phyloP scores from a whole-genome alignment of 1,284 basidiomycete species.

The Trametes hirsuta region DNA sequence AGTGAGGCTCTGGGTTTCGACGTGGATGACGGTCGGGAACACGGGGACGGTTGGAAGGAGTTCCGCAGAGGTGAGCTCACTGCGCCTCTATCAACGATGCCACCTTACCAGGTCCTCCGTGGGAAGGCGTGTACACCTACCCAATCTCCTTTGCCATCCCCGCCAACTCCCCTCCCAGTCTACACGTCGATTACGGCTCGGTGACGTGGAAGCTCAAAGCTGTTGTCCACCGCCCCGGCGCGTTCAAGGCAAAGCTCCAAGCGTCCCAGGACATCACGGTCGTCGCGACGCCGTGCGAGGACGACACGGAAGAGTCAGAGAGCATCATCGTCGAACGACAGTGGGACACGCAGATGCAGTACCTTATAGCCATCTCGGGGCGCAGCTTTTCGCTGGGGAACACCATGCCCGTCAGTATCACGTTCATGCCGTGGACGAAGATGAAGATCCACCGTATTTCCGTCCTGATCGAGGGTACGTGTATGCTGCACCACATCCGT shows the following conservation, averaged over 20 bases:
- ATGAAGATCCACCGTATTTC: constrained; percentile 82
- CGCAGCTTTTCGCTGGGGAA: constrained; percentile 86
- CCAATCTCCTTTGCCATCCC: constrained; percentile 93
- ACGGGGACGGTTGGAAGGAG: constrained; percentile 81
- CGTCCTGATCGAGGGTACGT: constrained; percentile 80
- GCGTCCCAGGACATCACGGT: constrained; percentile 78
- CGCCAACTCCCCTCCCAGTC: constrained; percentile 77
- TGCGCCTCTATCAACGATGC: neutral
- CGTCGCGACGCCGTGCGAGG: constrained; percentile 78
- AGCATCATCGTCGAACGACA: constrained; percentile 87
- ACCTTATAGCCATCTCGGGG: constrained; percentile 80
- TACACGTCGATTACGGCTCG: constrained; percentile 80
- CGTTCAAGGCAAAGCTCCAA: constrained; percentile 76
- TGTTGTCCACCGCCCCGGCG: constrained; percentile 81
- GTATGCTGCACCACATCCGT: neutral
- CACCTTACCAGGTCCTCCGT: neutral
- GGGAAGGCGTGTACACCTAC: constrained; percentile 88
- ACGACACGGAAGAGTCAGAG: constrained; percentile 81
- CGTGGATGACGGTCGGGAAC: constrained; percentile 48
- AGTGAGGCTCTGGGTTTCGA: constrained; percentile 45
- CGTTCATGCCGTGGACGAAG: constrained; percentile 85
- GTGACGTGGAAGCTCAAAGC: constrained; percentile 86
- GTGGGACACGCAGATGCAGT: constrained; percentile 93
- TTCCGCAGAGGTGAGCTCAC: constrained; percentile 80
- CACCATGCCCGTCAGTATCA: constrained; percentile 79